phyloP scores from a whole-genome alignment of 306 rosid genomes.

The Aeschynomene evenia region DNA sequence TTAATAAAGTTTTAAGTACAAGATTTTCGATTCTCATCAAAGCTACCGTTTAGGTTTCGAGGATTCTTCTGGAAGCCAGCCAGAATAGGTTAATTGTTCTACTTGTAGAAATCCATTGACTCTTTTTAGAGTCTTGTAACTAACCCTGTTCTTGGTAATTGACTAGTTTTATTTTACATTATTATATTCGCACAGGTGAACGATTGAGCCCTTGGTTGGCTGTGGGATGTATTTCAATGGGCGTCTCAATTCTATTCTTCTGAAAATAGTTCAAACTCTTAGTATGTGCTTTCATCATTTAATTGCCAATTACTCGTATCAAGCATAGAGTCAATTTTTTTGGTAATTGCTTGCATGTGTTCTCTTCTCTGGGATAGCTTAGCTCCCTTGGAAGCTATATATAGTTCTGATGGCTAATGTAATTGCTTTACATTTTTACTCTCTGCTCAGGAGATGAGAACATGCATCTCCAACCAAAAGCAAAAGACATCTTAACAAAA shows the following conservation, averaged over 20 bases:
- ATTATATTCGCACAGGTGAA: conserved; percentile 45
- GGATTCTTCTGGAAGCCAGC: conserved; percentile 81
- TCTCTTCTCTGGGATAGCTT: neutral
- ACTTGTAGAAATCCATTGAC: neutral
- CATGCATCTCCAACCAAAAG: neutral
- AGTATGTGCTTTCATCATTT: neutral
- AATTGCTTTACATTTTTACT: neutral
- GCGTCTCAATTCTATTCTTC: conserved; percentile 55
- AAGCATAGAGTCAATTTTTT: neutral
- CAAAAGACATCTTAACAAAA: neutral
- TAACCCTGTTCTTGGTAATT: neutral
- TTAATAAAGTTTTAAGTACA: neutral
- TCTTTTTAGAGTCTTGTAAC: neutral
- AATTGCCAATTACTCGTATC: neutral
- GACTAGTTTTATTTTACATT: conserved; percentile 11
- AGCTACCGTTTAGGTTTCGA: conserved; percentile 48
- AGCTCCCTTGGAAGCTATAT: neutral
- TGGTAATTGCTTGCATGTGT: neutral
- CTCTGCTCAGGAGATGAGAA: neutral
- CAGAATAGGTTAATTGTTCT: conserved; percentile 53
- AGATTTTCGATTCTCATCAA: neutral
- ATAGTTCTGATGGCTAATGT: neutral
- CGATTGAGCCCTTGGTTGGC: conserved; percentile 80
- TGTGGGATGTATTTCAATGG: conserved; percentile 55
- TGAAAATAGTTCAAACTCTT: conserved; percentile 19